Base-by-base conservation (phyloP, 2,329 filamentous ascomycete species). In the Phoma sp. region DNA sequence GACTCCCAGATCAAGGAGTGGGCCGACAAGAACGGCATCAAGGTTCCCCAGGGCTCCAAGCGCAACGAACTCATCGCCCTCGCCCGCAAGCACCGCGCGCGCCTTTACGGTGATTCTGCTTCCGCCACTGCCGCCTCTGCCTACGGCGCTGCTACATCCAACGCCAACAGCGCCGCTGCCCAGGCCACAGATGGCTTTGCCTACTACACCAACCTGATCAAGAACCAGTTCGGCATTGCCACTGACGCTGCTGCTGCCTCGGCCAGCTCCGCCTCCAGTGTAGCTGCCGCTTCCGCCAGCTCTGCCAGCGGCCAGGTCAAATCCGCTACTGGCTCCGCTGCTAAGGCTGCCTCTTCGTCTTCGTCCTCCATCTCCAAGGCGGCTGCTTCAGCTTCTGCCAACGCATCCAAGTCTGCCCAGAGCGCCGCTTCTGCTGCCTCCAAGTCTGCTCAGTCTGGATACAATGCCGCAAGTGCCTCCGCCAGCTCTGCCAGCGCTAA, bases 1-100 rank as follows among this genome's bases (percentile, higher is more conserved):
- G 93, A 97, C 70, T 88, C 84, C 67, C 81, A 96, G 75, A 83
- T 99, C 73, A 98, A 98, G 83, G 88, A 91, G 59, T 98, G 95
- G 80, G 87, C 87, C 49, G 93, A 98, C 80, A 91, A 93, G 83
- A 95, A 98, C 66, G 86, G 87, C 53, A 89, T 99, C 71, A 83
- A 83, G 80, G 91, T 97, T 43, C 95, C 95, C 9, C 93, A 98
- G 72, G 95, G 93, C 40, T 96, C 91, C 70, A 93, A 90, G 81
- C 81, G 86, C 64, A 96, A 97, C 68, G 93, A 99, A 76, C 84
- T 98, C 21, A 82, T 96, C 47, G 92, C 93, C 47, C 84, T 98
- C 58, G 89, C 93, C 60, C 92, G 93, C 73, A 96, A 95, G 82
- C 86, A 96, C 78, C 88, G 90, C 54, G 88, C 89, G 53, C 80